Conservation (phyloP, 345 rosid genomes). For the Euphorbia peplus region DNA sequence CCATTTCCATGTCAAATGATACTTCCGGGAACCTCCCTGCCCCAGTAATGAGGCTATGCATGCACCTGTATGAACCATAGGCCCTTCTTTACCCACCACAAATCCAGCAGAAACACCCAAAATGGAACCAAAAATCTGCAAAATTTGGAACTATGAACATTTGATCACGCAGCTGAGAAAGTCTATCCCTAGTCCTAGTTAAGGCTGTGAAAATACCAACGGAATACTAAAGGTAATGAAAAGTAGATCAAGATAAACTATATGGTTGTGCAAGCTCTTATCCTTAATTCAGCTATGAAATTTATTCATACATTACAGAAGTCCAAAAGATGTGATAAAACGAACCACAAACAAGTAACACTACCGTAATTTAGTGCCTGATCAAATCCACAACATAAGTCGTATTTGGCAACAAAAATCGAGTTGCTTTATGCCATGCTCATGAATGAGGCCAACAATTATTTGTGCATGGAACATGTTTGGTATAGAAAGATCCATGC, state of each 20-base stretch:
- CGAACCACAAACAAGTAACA: neutral
- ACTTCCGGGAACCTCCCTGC: conserved; percentile 88
- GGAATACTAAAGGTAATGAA: neutral
- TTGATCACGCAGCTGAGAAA: neutral
- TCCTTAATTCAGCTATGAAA: neutral
- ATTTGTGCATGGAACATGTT: neutral
- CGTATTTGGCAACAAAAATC: neutral
- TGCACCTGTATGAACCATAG: conserved; percentile 95
- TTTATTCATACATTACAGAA: neutral
- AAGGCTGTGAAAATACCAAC: neutral
- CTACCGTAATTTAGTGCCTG: neutral
- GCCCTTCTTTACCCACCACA: conserved; percentile 93
- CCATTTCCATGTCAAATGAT: conserved; percentile 84
- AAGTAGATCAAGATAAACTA: neutral
- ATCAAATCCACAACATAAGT: neutral
- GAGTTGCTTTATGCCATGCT: neutral
- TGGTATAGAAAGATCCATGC: neutral
- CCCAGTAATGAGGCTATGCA: conserved; percentile 90
- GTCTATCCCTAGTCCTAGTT: neutral
- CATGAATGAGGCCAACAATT: neutral
- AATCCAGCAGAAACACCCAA: conserved; percentile 89
- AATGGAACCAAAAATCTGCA: conserved; percentile 87
- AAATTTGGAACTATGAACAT: neutral
- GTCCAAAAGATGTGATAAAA: neutral
- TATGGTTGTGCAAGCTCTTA: neutral